These are phyloP conservation scores for Penicillium sp. DNA, from an alignment of 2,329 filamentous ascomycete species.

Conservation along the genomic window DNA sequence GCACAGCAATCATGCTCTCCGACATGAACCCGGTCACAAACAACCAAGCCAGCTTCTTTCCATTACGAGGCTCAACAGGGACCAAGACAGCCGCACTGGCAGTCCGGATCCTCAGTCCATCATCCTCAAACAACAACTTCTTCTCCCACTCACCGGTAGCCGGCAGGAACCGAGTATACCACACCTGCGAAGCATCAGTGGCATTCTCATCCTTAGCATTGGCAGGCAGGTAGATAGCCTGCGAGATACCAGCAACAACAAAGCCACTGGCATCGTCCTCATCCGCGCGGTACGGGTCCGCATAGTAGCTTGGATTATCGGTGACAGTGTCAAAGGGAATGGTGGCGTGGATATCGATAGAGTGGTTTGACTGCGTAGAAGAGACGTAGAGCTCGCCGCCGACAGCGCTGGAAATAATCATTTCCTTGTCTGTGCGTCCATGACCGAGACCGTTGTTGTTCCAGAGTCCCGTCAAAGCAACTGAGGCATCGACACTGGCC, in stretches of 20 bases:
- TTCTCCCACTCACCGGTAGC: slow-evolving; percentile 42
- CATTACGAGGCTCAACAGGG: slow-evolving; percentile 52
- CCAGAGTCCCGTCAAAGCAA: slow-evolving; percentile 50
- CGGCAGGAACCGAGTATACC: slow-evolving; percentile 38
- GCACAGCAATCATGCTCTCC: slow-evolving; percentile 52
- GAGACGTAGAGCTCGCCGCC: slow-evolving; percentile 52
- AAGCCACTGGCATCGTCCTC: slow-evolving; percentile 56
- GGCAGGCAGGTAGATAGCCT: slow-evolving; percentile 40
- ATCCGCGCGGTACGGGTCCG: slow-evolving; percentile 52
- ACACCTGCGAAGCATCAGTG: slow-evolving; percentile 51
- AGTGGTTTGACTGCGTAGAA: slow-evolving; percentile 25
- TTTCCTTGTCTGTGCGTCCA: slow-evolving; percentile 40
- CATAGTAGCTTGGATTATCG: slow-evolving; percentile 63
- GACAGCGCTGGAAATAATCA: slow-evolving; percentile 41
- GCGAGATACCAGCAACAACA: slow-evolving; percentile 52
- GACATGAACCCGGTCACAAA: slow-evolving; percentile 60
- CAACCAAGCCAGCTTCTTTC: slow-evolving; percentile 55
- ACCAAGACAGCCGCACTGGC: slow-evolving; percentile 57
- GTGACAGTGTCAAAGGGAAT: slow-evolving; percentile 49
- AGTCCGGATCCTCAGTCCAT: slow-evolving; percentile 53
- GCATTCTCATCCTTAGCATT: slow-evolving; percentile 36
- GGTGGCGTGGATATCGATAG: slow-evolving; percentile 45
- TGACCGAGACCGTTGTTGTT: slow-evolving; percentile 61
- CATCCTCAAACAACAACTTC: slow-evolving; percentile 59
- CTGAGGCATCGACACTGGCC: slow-evolving; percentile 38